phyloP scores from a whole-genome alignment of 1,139 yeast species.

The Suzukiozyma palmioleophila region DNA sequence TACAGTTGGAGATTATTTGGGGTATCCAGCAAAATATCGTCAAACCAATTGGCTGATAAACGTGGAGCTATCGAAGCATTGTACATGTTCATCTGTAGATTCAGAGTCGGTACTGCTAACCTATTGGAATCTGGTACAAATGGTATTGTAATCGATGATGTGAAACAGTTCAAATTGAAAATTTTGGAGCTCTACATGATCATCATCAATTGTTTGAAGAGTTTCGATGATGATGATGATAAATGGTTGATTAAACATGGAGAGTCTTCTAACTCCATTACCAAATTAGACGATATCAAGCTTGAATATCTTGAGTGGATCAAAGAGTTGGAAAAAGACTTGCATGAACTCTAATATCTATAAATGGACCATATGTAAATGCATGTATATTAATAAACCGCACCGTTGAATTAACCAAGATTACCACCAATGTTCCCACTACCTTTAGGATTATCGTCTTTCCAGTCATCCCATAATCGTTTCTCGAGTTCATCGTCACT shows the following conservation, averaged over 20 bases:
- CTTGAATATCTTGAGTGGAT: slow-evolving; percentile 35
- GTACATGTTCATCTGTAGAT: slow-evolving; percentile 47
- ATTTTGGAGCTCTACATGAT: slow-evolving; percentile 42
- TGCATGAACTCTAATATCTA: slow-evolving; percentile 9
- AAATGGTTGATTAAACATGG: slow-evolving; percentile 46
- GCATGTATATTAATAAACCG: slow-evolving; percentile 2
- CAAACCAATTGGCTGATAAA: slow-evolving; percentile 31
- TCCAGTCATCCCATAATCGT: slow-evolving; percentile 90
- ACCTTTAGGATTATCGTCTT: slow-evolving; percentile 81
- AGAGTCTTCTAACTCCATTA: slow-evolving; percentile 17
- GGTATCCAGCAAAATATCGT: slow-evolving; percentile 6
- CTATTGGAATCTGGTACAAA: slow-evolving; percentile 10
- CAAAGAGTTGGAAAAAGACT: slow-evolving; percentile 25
- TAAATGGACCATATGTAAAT: slow-evolving; percentile 7
- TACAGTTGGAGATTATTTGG: slow-evolving; percentile 52
- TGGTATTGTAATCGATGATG: slow-evolving; percentile 16
- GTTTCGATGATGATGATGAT: slow-evolving; percentile 44
- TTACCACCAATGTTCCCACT: slow-evolving; percentile 82
- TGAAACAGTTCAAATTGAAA: slow-evolving; percentile 33
- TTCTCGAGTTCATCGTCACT: slow-evolving; percentile 49
- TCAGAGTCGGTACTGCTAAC: slow-evolving; percentile 16
- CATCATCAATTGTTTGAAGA: slow-evolving; percentile 45
- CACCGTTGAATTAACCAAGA: slow-evolving; percentile 47
- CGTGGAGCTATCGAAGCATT: slow-evolving; percentile 56
- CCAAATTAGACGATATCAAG: slow-evolving; percentile 28